Conservation (phyloP, 2,329 filamentous ascomycete species). For the Furcasterigmium sp. region DNA sequence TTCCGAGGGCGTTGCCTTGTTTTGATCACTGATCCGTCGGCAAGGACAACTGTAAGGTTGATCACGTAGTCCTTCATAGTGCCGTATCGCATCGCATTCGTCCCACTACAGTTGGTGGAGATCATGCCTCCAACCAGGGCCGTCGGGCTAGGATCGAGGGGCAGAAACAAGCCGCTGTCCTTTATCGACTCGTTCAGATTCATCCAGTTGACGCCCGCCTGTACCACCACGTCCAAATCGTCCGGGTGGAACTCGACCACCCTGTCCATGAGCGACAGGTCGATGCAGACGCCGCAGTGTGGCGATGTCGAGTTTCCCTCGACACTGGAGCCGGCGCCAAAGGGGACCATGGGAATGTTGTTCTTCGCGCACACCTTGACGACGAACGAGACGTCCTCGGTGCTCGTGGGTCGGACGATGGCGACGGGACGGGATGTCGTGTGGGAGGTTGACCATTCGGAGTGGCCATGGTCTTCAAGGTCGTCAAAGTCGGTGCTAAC, state of each 20-base stretch:
- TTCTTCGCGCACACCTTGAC: conserved; percentile 57
- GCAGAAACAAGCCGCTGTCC: conserved; percentile 59
- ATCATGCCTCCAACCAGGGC: conserved; percentile 56
- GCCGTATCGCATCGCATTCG: conserved; percentile 59
- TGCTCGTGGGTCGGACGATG: conserved; percentile 58
- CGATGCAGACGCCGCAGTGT: conserved; percentile 63
- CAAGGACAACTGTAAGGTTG: conserved; percentile 64
- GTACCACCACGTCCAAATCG: conserved; percentile 67
- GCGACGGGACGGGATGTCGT: conserved; percentile 58
- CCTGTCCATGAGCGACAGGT: conserved; percentile 63
- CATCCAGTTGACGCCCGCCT: conserved; percentile 65
- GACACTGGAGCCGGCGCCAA: conserved; percentile 67
- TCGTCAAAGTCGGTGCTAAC: conserved; percentile 62
- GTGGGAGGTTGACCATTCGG: conserved; percentile 67
- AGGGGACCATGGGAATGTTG: conserved; percentile 67
- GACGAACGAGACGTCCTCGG: conserved; percentile 59
- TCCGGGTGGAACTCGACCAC: conserved; percentile 60
- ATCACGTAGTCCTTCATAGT: conserved; percentile 75
- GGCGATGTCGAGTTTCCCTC: conserved; percentile 69
- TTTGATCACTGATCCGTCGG: conserved; percentile 62
- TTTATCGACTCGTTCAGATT: conserved; percentile 61
- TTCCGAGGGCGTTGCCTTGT: conserved; percentile 63
- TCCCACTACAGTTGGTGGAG: conserved; percentile 62
- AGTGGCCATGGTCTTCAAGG: conserved; percentile 59
- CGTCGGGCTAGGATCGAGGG: conserved; percentile 62